These are phyloP conservation scores for Fusarium continuum DNA, from an alignment of 2,329 filamentous ascomycete genomes.

Conservation along the genomic window DNA sequence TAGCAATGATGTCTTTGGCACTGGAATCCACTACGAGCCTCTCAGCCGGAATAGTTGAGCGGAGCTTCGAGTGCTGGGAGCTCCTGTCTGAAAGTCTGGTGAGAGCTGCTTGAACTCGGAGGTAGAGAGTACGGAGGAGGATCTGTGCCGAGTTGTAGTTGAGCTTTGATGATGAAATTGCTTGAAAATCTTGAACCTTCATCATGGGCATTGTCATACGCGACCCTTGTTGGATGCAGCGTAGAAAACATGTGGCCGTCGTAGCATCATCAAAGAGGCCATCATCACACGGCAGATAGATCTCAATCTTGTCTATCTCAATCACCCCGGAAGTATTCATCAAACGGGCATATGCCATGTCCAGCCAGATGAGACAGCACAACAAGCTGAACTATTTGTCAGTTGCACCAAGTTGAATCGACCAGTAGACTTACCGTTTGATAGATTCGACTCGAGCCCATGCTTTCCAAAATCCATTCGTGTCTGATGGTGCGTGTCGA, in stretches of 20 bases:
- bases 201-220: constrained; percentile 3
- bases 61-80: no score
- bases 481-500: background rate
- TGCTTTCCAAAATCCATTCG: constrained; percentile 3
- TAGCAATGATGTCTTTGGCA: background rate
- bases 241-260: background rate
- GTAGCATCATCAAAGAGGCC: constrained; percentile 5
- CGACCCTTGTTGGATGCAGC: background rate
- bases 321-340: constrained; percentile 7
- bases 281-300: constrained; percentile 17
- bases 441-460: constrained; percentile 16
- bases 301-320: constrained; percentile 9
- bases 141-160: constrained; percentile 12
- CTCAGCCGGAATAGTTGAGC: background rate
- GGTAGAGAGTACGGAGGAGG: constrained; percentile 13
- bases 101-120: background rate
- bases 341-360: constrained; percentile 17
- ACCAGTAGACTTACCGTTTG: constrained; percentile 1
- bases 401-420: no score
- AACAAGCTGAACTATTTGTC: background rate
- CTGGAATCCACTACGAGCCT: background rate
- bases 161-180: background rate
- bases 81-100: background rate
- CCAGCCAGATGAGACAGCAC: constrained; percentile 7
- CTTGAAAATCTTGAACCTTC: background rate